Conservation (phyloP, 176 grass and related monocot genomes). For the Avena sativa region DNA sequence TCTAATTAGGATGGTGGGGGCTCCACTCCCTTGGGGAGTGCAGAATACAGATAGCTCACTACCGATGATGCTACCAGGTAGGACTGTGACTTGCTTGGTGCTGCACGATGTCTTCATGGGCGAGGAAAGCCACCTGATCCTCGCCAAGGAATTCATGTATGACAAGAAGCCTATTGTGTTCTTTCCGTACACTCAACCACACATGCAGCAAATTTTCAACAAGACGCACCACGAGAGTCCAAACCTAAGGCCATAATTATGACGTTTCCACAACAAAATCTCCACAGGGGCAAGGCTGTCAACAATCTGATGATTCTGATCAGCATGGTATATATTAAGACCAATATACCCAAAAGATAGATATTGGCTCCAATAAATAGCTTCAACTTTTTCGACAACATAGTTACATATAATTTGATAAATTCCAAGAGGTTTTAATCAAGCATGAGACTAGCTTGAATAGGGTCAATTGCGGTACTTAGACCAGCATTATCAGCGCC, state of each 20-base stretch:
- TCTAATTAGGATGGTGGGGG: background rate
- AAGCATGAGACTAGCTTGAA: background rate
- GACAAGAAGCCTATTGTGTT: background rate
- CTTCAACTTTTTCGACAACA: background rate
- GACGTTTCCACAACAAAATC: too few relatives aligned
- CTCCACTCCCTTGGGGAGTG: background rate
- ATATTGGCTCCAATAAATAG: constrained; percentile 11
- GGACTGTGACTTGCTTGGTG: background rate
- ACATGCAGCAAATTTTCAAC: background rate
- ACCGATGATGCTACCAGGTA: background rate
- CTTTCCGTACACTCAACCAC: background rate
- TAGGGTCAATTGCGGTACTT: background rate
- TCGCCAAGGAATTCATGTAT: background rate
- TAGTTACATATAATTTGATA: background rate
- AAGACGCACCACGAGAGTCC: background rate
- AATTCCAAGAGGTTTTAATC: background rate
- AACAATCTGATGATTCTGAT: background rate
- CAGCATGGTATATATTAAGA: constrained; percentile 15
- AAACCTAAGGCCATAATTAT: background rate
- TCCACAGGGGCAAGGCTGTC: too few relatives aligned
- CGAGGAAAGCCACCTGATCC: background rate
- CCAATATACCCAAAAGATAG: background rate
- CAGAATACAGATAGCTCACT: background rate
- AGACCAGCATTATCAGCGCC: background rate
- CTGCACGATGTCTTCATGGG: background rate